Evolutionary conservation across 2,329 filamentous ascomycete genomes (phyloP).

Genomic region (Didymella segeticola): DNA sequence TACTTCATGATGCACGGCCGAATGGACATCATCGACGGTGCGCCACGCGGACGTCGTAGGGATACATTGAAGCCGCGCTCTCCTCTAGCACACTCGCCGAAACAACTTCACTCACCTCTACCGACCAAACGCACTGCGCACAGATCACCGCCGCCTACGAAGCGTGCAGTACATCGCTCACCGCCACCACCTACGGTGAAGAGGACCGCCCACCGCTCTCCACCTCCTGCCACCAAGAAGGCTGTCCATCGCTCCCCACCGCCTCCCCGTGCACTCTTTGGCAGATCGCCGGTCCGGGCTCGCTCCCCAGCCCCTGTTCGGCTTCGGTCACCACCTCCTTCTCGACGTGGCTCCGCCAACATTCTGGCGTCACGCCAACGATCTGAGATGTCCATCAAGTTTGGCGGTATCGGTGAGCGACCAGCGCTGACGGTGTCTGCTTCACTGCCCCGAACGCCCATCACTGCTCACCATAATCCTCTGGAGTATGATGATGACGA

Average conservation of each 20-base stretch:
- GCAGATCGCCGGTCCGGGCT: conserved; percentile 72
- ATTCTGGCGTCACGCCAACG: conserved; percentile 44
- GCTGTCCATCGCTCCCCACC: conserved; percentile 40
- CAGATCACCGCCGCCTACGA: conserved; percentile 56
- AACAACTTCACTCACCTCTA: conserved; percentile 31
- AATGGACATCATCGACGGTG: conserved; percentile 70
- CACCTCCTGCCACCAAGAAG: conserved; percentile 22
- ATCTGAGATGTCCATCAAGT: conserved; percentile 52
- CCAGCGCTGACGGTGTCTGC: conserved; percentile 79
- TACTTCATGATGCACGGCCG: conserved; percentile 74
- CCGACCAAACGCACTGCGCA: conserved; percentile 17
- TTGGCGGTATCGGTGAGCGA: conserved; percentile 63
- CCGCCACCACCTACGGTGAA: conserved; percentile 25
- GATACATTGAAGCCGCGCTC: conserved; percentile 38
- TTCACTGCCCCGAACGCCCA: conserved; percentile 81
- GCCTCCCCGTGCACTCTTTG: conserved; percentile 65
- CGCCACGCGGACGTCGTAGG: conserved; percentile 45
- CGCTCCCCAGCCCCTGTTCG: conserved; percentile 50
- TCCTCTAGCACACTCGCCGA: conserved; percentile 16
- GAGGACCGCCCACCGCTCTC: conserved; percentile 35
- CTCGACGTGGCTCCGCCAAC: conserved; percentile 53
- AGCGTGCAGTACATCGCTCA: conserved; percentile 39
- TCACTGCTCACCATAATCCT: conserved; percentile 44
- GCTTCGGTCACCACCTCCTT: conserved; percentile 72
- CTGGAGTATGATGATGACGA: conserved; percentile 52